Evolutionary conservation across 768 basidiomycete genomes (phyloP).

Genomic region (Lentinula lateritia): DNA sequence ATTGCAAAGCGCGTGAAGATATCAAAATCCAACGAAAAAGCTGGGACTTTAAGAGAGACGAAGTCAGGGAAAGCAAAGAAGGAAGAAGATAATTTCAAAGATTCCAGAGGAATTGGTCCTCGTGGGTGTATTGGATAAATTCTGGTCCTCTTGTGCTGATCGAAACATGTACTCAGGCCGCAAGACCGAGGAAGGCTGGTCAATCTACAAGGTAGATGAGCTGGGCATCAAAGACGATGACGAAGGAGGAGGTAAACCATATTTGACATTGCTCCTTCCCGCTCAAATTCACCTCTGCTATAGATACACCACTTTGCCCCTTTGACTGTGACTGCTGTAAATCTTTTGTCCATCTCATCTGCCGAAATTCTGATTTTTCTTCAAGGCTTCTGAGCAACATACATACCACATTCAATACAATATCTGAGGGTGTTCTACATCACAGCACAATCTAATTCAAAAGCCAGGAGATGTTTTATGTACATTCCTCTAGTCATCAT

Average conservation of each 20-base stretch:
- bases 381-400: slow-evolving; percentile 6
- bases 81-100: slow-evolving; percentile 52
- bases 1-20: slow-evolving; percentile 33
- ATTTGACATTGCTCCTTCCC: slow-evolving; percentile 20
- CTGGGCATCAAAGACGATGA: slow-evolving; percentile 61
- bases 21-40: background rate
- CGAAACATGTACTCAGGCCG: slow-evolving; percentile 42
- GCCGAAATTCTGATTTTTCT: slow-evolving; percentile 19
- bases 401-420: background rate
- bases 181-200: slow-evolving; percentile 76
- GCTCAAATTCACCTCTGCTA: slow-evolving; percentile 12
- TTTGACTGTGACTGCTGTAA: slow-evolving; percentile 88
- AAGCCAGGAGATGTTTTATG: background rate
- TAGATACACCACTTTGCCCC: slow-evolving; percentile 81
- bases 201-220: slow-evolving; percentile 79
- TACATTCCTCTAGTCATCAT: slow-evolving; percentile 28
- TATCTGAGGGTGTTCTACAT: background rate
- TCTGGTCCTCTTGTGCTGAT: background rate
- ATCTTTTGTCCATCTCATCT: slow-evolving; percentile 17
- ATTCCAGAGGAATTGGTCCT: slow-evolving; percentile 69
- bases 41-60: slow-evolving; percentile 14
- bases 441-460: background rate
- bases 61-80: slow-evolving; percentile 19
- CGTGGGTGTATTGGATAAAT: slow-evolving; percentile 39
- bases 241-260: slow-evolving; percentile 58